Evolutionary conservation across 2,329 filamentous ascomycete genomes (phyloP).

Genomic region (Diatrype stigma): DNA sequence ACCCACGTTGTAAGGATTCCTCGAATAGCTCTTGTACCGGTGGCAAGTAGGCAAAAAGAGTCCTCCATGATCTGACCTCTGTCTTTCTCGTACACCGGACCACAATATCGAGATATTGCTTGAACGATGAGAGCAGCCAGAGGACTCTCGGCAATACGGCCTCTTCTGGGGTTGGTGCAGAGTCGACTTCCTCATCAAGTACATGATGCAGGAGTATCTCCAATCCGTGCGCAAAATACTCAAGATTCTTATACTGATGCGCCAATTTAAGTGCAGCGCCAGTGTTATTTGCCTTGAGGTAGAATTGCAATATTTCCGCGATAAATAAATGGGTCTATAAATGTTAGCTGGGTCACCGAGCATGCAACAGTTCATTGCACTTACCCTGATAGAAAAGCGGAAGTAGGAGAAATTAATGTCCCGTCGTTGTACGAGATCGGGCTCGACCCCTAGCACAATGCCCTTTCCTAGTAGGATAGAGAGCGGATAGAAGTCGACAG

Average conservation of each 20-base stretch:
- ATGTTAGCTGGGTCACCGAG: conserved; percentile 7
- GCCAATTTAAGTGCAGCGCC: conserved; percentile 76
- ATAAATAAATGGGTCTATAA: conserved; percentile 84
- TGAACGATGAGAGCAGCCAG: conserved; percentile 66
- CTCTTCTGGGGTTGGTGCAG: conserved; percentile 57
- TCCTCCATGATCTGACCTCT: conserved; percentile 90
- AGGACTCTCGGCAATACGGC: conserved; percentile 61
- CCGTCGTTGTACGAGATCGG: conserved; percentile 86
- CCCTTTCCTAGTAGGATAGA: conserved; percentile 86
- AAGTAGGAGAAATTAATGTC: conserved; percentile 90
- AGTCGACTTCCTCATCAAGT: conserved; percentile 88
- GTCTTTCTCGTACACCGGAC: conserved; percentile 97
- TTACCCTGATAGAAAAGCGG: conserved; percentile 80
- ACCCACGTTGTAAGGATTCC: conserved; percentile 78
- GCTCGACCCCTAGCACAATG: conserved; percentile 84
- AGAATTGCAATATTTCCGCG: conserved; percentile 77
- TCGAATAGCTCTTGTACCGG: conserved; percentile 91
- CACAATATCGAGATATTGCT: conserved; percentile 88
- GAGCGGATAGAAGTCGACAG: conserved; percentile 92
- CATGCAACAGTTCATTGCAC: background rate
- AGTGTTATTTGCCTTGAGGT: conserved; percentile 72
- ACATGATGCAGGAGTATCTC: conserved; percentile 92
- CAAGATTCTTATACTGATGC: conserved; percentile 78
- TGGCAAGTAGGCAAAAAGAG: conserved; percentile 85
- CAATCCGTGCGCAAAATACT: conserved; percentile 89